A percentile compares a stretch with the other conserved stretches of the same genome.
These are phyloP conservation scores for Suillus subaureus DNA, from an alignment of 768 basidiomycete species.

Conservation along the genomic window DNA sequence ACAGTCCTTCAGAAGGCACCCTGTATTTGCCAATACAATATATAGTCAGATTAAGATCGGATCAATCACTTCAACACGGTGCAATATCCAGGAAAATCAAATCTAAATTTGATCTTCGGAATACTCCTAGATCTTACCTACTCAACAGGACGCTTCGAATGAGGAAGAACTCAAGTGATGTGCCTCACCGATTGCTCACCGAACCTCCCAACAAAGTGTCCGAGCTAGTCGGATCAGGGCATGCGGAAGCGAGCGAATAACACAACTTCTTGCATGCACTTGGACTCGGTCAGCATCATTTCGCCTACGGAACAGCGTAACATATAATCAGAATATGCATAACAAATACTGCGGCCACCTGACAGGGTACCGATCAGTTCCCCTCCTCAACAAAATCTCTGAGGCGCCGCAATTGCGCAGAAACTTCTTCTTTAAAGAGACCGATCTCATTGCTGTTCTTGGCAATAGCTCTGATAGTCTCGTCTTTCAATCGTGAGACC, in stretches of 20 bases:
- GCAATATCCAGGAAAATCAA: background rate
- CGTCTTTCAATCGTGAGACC: conserved; percentile 72
- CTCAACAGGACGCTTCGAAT: too few relatives aligned
- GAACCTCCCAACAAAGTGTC: background rate
- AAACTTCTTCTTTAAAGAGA: conserved; percentile 78
- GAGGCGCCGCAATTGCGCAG: conserved; percentile 67
- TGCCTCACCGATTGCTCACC: background rate
- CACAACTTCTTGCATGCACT: background rate
- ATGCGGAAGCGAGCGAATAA: background rate
- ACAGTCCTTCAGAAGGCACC: too few relatives aligned
- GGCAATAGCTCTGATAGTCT: conserved; percentile 77
- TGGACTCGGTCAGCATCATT: background rate
- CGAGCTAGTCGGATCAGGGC: background rate
- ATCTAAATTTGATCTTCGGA: background rate
- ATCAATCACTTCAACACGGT: background rate
- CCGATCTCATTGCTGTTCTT: conserved; percentile 86
- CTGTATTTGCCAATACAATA: too few relatives aligned
- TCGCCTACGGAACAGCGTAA: background rate
- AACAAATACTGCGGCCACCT: background rate
- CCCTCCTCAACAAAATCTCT: conserved; percentile 67
- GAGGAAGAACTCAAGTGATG: background rate
- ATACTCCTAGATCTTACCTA: background rate
- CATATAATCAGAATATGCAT: background rate
- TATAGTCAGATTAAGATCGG: too few relatives aligned
- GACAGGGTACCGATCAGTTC: conserved; percentile 20